These are phyloP conservation scores for Fusarium musae DNA, from an alignment of 2,329 filamentous ascomycete species.

Conservation along the genomic window DNA sequence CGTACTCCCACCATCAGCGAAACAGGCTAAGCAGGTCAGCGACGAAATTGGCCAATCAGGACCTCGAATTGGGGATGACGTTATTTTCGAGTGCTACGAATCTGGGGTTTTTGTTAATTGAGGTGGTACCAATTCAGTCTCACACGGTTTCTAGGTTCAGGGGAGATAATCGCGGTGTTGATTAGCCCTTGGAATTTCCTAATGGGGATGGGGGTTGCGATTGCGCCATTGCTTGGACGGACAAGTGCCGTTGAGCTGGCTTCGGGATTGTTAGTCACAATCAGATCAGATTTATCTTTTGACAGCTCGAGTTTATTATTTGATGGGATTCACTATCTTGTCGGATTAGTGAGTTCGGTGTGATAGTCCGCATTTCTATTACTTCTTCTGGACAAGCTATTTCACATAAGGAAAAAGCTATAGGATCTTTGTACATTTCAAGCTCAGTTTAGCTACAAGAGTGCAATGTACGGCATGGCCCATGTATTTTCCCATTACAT, in stretches of 20 bases:
- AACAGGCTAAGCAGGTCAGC: constrained; percentile 3
- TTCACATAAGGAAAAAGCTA: neutral
- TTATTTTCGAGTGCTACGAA: constrained; percentile 14
- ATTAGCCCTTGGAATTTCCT: constrained; percentile 6
- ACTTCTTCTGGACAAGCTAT: neutral
- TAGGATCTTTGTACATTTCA: neutral
- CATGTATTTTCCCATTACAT: no score
- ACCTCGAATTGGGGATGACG: constrained; percentile 7
- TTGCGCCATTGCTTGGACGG: constrained; percentile 15
- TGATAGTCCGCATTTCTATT: neutral
- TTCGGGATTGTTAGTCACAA: neutral
- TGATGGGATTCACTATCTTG: neutral
- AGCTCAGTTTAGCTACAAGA: neutral
- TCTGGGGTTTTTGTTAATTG: neutral
- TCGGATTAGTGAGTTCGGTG: neutral
- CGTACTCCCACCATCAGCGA: constrained; percentile 27
- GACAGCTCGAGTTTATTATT: neutral
- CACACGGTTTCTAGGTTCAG: neutral
- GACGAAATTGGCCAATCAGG: constrained; percentile 14
- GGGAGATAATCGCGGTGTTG: neutral
- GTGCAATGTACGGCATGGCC: neutral
- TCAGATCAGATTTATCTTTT: neutral
- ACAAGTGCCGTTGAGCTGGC: neutral
- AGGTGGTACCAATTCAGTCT: neutral
- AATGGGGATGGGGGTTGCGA: constrained; percentile 8